Evolutionary conservation across 2,329 filamentous ascomycete species (phyloP).

Genomic region (Aureobasidium sp.): DNA sequence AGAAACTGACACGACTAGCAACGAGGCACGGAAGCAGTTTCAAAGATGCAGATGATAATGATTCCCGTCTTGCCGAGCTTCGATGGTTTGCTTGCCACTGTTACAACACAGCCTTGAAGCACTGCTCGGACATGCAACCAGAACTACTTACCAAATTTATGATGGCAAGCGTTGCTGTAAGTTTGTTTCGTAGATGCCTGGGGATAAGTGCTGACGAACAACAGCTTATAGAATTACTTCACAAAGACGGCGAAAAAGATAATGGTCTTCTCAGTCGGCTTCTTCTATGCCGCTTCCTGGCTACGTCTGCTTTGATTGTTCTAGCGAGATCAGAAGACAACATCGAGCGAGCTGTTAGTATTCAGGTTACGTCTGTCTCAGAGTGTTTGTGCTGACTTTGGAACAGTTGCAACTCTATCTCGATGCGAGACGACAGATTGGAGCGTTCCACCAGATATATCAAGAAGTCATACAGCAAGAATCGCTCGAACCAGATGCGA

Average conservation of each 20-base stretch:
- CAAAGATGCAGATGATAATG: slow-evolving; percentile 14
- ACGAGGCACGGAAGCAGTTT: neutral
- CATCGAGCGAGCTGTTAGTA: slow-evolving; percentile 27
- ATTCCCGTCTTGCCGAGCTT: slow-evolving; percentile 50
- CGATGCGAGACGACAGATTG: slow-evolving; percentile 50
- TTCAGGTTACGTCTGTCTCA: slow-evolving; percentile 11
- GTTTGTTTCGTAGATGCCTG: slow-evolving; percentile 21
- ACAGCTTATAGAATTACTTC: slow-evolving; percentile 1
- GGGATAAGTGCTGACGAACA: slow-evolving; percentile 11
- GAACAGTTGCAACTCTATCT: slow-evolving; percentile 53
- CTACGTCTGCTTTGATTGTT: slow-evolving; percentile 35
- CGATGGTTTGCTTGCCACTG: slow-evolving; percentile 78
- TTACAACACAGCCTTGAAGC: slow-evolving; percentile 66
- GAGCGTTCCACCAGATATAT: slow-evolving; percentile 45
- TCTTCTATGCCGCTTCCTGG: slow-evolving; percentile 64
- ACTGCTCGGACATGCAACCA: slow-evolving; percentile 50
- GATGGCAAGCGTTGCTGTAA: slow-evolving; percentile 27
- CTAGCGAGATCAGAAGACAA: slow-evolving; percentile 40
- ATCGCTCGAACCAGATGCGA: slow-evolving; percentile 28
- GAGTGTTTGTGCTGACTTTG: neutral
- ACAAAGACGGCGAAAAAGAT: slow-evolving; percentile 17
- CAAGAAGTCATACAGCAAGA: slow-evolving; percentile 30
- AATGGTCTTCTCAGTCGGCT: slow-evolving; percentile 49
- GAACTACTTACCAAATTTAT: slow-evolving; percentile 48
- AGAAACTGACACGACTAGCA: neutral